Conservation (phyloP, 116 monocot species). For the Phalaenopsis hybrid region DNA sequence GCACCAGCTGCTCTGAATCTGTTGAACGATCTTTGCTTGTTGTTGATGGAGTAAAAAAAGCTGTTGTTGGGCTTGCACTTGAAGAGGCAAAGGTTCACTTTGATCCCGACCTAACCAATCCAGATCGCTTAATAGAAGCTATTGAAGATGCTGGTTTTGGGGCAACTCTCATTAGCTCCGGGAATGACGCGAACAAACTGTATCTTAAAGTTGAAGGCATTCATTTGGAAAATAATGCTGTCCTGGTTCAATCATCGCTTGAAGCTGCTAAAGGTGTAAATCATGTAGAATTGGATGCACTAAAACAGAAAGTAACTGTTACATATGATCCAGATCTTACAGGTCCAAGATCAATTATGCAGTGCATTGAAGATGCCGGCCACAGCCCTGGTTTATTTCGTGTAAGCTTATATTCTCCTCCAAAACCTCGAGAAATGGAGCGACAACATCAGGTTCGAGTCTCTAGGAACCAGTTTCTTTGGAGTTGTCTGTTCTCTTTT, state of each 20-base stretch:
- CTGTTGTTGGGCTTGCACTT: constrained; percentile 80
- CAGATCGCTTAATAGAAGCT: constrained; percentile 39
- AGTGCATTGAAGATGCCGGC: constrained; percentile 52
- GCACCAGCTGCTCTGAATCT: constrained; percentile 90
- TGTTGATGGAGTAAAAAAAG: constrained; percentile 77
- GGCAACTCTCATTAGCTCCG: constrained; percentile 70
- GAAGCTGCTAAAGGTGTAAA: constrained; percentile 69
- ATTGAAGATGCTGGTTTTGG: constrained; percentile 87
- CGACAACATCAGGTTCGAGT: constrained; percentile 36
- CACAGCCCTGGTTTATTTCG: constrained; percentile 29
- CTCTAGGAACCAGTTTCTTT: constrained; percentile 70
- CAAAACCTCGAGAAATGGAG: constrained; percentile 50
- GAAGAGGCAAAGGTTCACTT: constrained; percentile 91
- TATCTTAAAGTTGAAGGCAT: constrained; percentile 69
- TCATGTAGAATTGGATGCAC: constrained; percentile 57
- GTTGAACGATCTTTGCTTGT: constrained; percentile 57
- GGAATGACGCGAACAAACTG: constrained; percentile 64
- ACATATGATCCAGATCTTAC: constrained; percentile 77
- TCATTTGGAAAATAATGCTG: constrained; percentile 41
- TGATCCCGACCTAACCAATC: constrained; percentile 53
- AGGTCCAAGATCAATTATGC: constrained; percentile 77
- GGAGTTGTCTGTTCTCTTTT: constrained; percentile 74
- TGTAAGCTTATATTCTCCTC: constrained; percentile 57
- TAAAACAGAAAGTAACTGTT: constrained; percentile 38
- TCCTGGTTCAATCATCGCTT: constrained; percentile 49